Evolutionary conservation across 2,329 filamentous ascomycete genomes (phyloP), one percentile per base, ranked within the genome.

Genomic region (Plenodomus biglobosus): DNA sequence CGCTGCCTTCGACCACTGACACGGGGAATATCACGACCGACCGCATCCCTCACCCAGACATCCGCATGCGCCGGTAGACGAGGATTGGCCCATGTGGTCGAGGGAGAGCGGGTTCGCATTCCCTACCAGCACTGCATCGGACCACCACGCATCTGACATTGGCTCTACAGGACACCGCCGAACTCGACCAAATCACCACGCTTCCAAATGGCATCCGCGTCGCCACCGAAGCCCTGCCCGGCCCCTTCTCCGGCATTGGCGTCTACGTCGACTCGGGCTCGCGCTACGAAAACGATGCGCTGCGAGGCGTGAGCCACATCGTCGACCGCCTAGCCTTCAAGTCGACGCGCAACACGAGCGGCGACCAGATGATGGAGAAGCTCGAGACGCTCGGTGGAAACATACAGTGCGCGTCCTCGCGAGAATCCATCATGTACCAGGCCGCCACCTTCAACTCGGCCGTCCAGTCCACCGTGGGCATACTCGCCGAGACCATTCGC

Each of bases 381-480:
- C 81, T 96, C 27, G 94, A 97, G 74, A 86, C 85, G 0, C 78
- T 99, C 2, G 94, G 94, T 30, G 94, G 94, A 24, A 96, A 96
- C 71, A 92, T 99, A 50, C 92, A 97, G 75, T 99, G 94, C 75
- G 92, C 92, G 10, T 96, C 92, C 1, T 95, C 91, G 1, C 82
- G 94, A 57, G 94, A 99, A 75, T 90, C 90, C 47, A 83, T 99
- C 75, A 99, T 99, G 94, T 99, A 99, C 78, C 94, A 99, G 74
- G 90, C 91, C 1, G 94, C 94, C 20, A 96, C 92, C 22, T 99
- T 99, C 82, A 99, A 99, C 77, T 87, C 86, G 20, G 87, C 90
- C 16, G 91, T 99, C 8, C 86, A 89, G 6, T 84, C 84, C 8
- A 90, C 92, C 11, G 83, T 95, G 19, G 90, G 81, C 22, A 76